phyloP scores from a whole-genome alignment of 495 filamentous ascomycete genomes.

The Hypomontagnella monticulosa region DNA sequence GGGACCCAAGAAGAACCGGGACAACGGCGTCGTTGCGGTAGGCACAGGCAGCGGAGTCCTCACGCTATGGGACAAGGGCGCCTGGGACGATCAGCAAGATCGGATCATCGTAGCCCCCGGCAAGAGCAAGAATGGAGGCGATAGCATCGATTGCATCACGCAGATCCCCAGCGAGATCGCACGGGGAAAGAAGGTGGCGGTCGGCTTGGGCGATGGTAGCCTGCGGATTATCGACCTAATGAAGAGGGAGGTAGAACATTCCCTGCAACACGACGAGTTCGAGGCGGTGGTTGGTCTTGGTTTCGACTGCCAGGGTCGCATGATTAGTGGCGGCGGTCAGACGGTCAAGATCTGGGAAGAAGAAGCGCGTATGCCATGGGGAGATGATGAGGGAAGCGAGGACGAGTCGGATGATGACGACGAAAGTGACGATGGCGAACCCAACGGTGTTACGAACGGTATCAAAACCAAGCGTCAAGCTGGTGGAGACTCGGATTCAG shows the following conservation, averaged over 20 bases:
- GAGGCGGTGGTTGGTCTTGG: constrained; percentile 81
- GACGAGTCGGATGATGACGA: constrained; percentile 56
- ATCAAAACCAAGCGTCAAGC: constrained; percentile 57
- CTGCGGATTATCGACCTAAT: constrained; percentile 57
- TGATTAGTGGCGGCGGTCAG: constrained; percentile 87
- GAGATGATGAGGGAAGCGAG: constrained; percentile 53
- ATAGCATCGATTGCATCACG: constrained; percentile 76
- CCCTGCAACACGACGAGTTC: constrained; percentile 80
- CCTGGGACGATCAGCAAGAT: constrained; percentile 95
- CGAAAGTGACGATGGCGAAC: constrained; percentile 52
- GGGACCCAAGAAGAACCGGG: constrained; percentile 64
- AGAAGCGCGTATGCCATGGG: constrained; percentile 56
- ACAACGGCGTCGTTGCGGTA: constrained; percentile 79
- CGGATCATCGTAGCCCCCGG: constrained; percentile 75
- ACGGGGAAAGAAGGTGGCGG: constrained; percentile 73
- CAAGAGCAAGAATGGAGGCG: constrained; percentile 66
- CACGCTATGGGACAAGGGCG: constrained; percentile 91
- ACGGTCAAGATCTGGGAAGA: constrained; percentile 87
- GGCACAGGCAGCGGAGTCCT: constrained; percentile 82
- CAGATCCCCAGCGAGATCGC: constrained; percentile 71
- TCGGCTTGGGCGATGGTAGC: constrained; percentile 79
- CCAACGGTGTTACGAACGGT: constrained; percentile 34
- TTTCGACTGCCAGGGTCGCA: constrained; percentile 82
- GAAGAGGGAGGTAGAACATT: constrained; percentile 53
- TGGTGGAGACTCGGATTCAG: constrained; percentile 51